phyloP scores from a whole-genome alignment of 805 yeast genomes.

The Lipomyces sp. region DNA sequence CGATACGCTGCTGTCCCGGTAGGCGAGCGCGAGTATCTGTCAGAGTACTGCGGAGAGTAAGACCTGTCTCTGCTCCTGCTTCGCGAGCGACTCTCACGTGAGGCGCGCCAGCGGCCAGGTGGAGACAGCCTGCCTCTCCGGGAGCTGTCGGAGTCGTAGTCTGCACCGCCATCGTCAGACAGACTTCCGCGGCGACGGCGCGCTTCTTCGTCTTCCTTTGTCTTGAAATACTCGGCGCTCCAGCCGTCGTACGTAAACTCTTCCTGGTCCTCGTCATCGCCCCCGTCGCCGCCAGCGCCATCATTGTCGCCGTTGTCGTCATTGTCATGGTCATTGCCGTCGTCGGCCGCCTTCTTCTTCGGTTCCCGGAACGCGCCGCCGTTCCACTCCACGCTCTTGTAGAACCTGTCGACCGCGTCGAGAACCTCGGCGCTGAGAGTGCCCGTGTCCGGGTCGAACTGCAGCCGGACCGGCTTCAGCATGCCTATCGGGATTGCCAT shows the following conservation, averaged over 20 bases:
- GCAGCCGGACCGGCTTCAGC: constrained; percentile 7
- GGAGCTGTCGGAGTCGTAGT: too few species aligned
- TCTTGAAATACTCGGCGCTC: constrained; percentile 3
- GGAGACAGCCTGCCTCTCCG: too few species aligned
- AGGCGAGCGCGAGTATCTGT: too few species aligned
- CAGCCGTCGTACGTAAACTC: constrained; percentile 17
- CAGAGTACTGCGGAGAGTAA: too few species aligned
- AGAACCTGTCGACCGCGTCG: constrained; percentile 18
- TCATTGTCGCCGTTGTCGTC: not conserved
- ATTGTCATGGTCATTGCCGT: not conserved
- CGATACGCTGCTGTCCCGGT: too few species aligned
- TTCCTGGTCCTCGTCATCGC: not conserved
- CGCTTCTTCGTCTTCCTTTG: constrained; percentile 1
- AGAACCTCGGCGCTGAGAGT: not conserved
- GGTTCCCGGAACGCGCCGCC: constrained; percentile 10
- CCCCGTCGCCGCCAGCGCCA: not conserved
- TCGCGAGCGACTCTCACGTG: too few species aligned
- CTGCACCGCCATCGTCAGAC: too few species aligned
- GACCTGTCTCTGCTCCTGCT: too few species aligned
- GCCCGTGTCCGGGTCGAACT: not conserved
- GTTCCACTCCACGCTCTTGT: constrained; percentile 3
- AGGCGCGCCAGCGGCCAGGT: too few species aligned
- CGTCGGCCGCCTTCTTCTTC: constrained; percentile 2
- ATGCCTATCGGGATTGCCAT: constrained; percentile 1
- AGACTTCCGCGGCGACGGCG: too few species aligned